Percentiles rank a stretch among this genome's conserved stretches.
Conservation (phyloP, 2,329 filamentous ascomycete genomes). For the Apiospora arundinis region DNA sequence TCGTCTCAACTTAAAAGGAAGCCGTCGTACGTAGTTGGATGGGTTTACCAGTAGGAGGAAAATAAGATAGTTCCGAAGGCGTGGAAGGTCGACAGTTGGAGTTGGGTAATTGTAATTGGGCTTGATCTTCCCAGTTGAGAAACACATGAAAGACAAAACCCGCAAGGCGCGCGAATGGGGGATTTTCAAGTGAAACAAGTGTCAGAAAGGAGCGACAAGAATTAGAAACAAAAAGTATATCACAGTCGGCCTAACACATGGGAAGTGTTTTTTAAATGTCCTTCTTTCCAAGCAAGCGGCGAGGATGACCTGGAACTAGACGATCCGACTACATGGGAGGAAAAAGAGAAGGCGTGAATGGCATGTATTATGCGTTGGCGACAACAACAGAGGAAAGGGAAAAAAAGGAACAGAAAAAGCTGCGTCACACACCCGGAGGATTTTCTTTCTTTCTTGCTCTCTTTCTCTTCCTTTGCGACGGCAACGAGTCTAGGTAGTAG, state of each 20-base stretch:
- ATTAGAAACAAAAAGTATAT: background rate
- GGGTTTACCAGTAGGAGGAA: background rate
- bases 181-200: slow-evolving; percentile 5
- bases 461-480: background rate
- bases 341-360: background rate
- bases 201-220: slow-evolving; percentile 15
- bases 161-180: background rate
- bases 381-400: background rate
- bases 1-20: slow-evolving; percentile 9
- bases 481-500: background rate
- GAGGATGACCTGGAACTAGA: background rate
- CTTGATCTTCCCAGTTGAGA: background rate
- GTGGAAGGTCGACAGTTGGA: slow-evolving; percentile 10
- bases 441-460: background rate
- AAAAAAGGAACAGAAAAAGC: background rate
- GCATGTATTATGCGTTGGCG: background rate
- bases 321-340: slow-evolving; percentile 10
- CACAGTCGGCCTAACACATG: slow-evolving; percentile 6
- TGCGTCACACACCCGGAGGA: background rate
- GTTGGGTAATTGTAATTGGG: background rate
- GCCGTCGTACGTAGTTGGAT: slow-evolving; percentile 14
- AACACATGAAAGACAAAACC: background rate
- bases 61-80: slow-evolving; percentile 6
- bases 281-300: slow-evolving; percentile 10
- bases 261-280: background rate